Conservation (phyloP, 2,329 filamentous ascomycete genomes). For the Verticillium isaacii region DNA sequence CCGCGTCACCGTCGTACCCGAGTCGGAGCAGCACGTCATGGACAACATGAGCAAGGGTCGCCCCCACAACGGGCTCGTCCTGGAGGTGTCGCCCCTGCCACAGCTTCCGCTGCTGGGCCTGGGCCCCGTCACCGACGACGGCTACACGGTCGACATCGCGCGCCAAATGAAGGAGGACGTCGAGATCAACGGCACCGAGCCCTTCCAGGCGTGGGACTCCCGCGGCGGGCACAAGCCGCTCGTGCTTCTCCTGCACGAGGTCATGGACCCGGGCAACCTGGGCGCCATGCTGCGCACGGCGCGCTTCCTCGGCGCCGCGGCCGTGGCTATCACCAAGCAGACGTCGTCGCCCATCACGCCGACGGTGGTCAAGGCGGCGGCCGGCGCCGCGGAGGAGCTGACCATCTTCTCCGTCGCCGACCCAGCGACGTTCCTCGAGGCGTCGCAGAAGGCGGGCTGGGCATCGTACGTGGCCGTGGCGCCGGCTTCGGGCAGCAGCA, state of each 20-base stretch:
- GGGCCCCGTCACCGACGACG: conserved; percentile 39
- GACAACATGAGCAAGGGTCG: conserved; percentile 78
- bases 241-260: conserved; percentile 68
- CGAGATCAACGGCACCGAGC: conserved; percentile 63
- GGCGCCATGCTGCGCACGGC: conserved; percentile 86
- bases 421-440: conserved; percentile 63
- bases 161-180: conserved; percentile 72
- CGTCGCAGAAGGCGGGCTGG: conserved; percentile 72
- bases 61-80: conserved; percentile 84
- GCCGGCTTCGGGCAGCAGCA: conserved; percentile 25
- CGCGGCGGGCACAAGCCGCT: conserved; percentile 57
- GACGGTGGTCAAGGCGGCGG: conserved; percentile 79
- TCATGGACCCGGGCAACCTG: conserved; percentile 84
- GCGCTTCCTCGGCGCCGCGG: conserved; percentile 85
- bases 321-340: conserved; percentile 69
- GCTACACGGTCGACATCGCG: conserved; percentile 57
- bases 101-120: conserved; percentile 62
- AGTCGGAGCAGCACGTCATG: conserved; percentile 62
- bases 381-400: conserved; percentile 80
- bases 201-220: conserved; percentile 35
- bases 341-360: conserved; percentile 72
- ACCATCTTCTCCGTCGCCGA: conserved; percentile 66
- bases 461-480: conserved; percentile 72
- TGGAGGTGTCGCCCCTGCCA: conserved; percentile 82
- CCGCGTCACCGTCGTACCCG: conserved; percentile 51